A percentile compares a stretch with the other conserved stretches of the same genome.
Conservation (phyloP, 202 grass and related monocot species). For the Panicum hallii region DNA sequence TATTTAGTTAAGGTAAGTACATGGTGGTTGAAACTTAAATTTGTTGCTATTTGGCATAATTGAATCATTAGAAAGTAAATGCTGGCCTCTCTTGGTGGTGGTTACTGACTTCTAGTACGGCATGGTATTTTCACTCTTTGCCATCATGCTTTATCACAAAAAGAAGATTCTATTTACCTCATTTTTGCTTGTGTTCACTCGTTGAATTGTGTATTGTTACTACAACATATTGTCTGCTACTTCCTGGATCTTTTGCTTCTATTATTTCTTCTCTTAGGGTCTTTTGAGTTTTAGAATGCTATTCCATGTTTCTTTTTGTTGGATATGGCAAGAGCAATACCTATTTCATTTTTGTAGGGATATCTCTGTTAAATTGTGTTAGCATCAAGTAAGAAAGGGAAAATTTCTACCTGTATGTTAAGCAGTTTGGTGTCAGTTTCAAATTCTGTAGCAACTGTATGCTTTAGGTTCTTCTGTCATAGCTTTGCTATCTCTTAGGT, state of each 20-base stretch:
- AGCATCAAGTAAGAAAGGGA: not conserved
- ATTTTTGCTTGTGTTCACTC: not conserved
- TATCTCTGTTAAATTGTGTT: not conserved
- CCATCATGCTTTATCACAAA: not conserved
- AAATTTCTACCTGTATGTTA: not conserved
- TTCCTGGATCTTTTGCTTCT: not conserved
- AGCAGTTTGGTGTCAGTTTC: slow-evolving; percentile 2
- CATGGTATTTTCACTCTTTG: not conserved
- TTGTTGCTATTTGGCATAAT: not conserved
- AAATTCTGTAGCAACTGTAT: slow-evolving; percentile 8
- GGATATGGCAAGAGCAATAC: slow-evolving; percentile 1
- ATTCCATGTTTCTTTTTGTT: not conserved
- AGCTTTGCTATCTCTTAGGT: not conserved
- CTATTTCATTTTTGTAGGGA: not conserved
- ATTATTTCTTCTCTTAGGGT: not conserved
- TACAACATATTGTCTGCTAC: not conserved
- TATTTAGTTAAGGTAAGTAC: not conserved
- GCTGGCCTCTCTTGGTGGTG: not conserved
- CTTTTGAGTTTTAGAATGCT: not conserved
- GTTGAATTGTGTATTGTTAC: not conserved
- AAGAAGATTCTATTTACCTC: not conserved
- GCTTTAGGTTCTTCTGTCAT: not conserved
- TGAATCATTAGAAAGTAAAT: slow-evolving; percentile 4
- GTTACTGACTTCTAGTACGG: not conserved
- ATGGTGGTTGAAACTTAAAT: not conserved